Evolutionary conservation across 208 protist species (phyloP).

Genomic region (Leishmania major): DNA sequence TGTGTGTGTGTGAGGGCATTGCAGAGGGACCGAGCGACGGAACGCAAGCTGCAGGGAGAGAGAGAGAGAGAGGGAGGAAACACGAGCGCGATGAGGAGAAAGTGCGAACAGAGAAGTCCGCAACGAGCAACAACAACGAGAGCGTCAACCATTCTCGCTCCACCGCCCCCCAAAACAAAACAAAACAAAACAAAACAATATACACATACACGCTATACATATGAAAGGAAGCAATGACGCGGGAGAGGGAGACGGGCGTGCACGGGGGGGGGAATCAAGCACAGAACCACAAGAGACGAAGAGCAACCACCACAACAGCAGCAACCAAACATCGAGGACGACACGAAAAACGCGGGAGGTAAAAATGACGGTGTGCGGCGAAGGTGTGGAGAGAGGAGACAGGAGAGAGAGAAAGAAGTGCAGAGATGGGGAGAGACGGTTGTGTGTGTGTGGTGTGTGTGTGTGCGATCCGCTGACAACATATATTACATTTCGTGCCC

Average conservation of each 20-base stretch:
- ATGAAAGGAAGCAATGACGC: conserved; percentile 12
- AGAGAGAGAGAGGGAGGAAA: not conserved
- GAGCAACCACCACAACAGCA: not conserved
- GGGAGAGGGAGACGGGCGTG: conserved; percentile 3
- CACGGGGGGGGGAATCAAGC: not conserved
- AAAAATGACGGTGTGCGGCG: not conserved
- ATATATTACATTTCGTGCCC: not conserved
- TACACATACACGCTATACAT: not conserved
- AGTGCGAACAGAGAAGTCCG: not conserved
- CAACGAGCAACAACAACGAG: not conserved
- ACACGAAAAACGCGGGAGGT: not conserved
- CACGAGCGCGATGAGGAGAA: not conserved
- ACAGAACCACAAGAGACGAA: not conserved
- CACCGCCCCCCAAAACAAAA: too few relatives aligned
- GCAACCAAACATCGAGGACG: not conserved
- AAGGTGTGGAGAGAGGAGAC: not conserved
- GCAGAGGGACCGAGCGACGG: not conserved
- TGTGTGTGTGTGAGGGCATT: not conserved
- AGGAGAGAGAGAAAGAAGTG: not conserved
- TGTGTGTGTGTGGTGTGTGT: not conserved
- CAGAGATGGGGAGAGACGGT: not conserved
- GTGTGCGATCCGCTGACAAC: not conserved
- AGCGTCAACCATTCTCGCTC: too few relatives aligned
- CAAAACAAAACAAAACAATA: not conserved
- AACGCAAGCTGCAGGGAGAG: not conserved